Evolutionary conservation across 352 stramenopile species (phyloP).

Genomic region (Phytophthora agathidicida): DNA sequence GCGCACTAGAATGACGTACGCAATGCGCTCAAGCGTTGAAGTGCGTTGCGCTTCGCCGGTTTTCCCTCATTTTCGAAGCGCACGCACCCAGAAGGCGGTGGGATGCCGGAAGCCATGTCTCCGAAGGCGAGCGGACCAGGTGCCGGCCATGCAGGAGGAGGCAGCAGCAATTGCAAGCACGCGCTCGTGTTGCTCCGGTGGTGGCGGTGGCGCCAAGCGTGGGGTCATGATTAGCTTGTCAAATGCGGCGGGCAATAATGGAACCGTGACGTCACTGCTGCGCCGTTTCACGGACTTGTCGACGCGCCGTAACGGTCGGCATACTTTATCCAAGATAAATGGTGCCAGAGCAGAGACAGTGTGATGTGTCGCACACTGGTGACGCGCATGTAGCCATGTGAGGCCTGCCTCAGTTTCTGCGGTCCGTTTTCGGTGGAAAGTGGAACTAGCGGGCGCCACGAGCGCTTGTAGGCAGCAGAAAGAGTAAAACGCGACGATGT

Average conservation of each 20-base stretch:
- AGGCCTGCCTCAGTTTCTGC: conserved; percentile 7
- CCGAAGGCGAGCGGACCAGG: no score
- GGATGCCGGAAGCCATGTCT: no score
- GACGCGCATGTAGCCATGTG: conserved; percentile 20
- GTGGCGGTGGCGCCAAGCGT: neutral
- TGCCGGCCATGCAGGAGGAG: neutral
- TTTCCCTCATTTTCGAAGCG: no score
- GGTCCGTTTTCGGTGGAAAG: no score
- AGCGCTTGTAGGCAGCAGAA: no score
- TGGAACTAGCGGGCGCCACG: no score
- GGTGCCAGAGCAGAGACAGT: neutral
- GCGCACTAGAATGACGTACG: conserved; percentile 18
- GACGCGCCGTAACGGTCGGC: no score
- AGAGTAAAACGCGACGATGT: no score
- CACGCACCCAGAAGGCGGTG: conserved; percentile 5
- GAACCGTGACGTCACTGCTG: conserved; percentile 22
- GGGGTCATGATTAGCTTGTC: conserved; percentile 3
- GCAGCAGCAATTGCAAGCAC: neutral
- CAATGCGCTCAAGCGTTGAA: neutral
- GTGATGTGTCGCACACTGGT: conserved; percentile 14
- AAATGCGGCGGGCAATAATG: conserved; percentile 9
- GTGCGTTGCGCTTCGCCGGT: neutral
- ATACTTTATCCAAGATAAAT: neutral
- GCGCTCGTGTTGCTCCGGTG: neutral
- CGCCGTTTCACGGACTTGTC: conserved; percentile 1